Percentiles rank a stretch among this genome's conserved stretches.
phyloP scores from a whole-genome alignment of 345 rosid species.

The Eucalyptus coolabah region DNA sequence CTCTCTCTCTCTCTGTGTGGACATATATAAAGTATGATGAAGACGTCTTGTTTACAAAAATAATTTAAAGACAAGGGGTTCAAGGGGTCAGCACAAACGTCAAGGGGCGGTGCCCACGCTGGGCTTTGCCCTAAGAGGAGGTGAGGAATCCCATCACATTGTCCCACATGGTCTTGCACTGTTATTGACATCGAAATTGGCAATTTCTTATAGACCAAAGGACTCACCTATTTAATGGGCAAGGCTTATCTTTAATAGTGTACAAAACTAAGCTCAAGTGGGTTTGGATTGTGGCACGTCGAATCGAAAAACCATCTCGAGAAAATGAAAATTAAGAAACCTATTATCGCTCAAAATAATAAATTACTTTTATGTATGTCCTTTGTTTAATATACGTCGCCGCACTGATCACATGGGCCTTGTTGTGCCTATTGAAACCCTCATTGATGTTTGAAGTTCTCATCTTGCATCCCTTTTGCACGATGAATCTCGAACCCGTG shows the following conservation, averaged over 20 bases:
- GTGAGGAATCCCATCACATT: background rate
- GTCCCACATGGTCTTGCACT: background rate
- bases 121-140: background rate
- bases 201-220: background rate
- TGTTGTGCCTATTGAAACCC: background rate
- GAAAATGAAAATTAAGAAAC: background rate
- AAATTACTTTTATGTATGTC: background rate
- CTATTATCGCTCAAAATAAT: background rate
- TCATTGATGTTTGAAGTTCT: background rate
- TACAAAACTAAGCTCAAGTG: background rate
- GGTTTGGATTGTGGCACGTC: background rate
- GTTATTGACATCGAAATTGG: background rate
- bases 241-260: background rate
- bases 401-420: background rate
- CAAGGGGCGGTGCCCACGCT: background rate
- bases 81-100: background rate
- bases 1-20: no score
- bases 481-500: background rate
- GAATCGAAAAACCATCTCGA: background rate
- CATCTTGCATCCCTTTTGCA: background rate
- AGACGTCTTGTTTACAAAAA: background rate
- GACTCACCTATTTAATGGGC: background rate
- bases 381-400: accelerated
- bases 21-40: background rate
- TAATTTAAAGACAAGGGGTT: background rate